A percentile compares a stretch with the other conserved stretches of the same genome.
phyloP scores from a whole-genome alignment of 441 rosid genomes.

The Gossypium schwendimanii region DNA sequence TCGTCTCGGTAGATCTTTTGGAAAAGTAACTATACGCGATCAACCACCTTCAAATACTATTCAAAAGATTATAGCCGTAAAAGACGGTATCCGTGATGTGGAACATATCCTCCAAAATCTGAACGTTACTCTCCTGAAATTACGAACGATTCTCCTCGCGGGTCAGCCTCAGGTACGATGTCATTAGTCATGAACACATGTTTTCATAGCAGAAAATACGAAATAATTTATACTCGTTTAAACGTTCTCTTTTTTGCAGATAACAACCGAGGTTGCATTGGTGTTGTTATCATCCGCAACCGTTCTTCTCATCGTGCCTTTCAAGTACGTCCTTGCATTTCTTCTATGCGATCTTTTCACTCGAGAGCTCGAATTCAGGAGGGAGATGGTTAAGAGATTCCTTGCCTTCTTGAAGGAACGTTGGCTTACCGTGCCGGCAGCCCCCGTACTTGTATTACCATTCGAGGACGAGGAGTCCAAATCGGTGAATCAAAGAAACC shows the following conservation, averaged over 20 bases:
- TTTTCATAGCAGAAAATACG: not conserved
- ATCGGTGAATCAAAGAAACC: slow-evolving; percentile 27
- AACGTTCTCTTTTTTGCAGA: slow-evolving; percentile 30
- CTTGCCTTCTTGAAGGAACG: slow-evolving; percentile 56
- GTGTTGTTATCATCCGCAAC: slow-evolving; percentile 52
- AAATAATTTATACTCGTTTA: slow-evolving; percentile 4
- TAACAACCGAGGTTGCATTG: slow-evolving; percentile 75
- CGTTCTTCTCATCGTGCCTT: slow-evolving; percentile 58
- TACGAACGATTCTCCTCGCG: slow-evolving; percentile 68
- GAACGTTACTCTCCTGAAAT: slow-evolving; percentile 69
- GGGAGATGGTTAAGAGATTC: slow-evolving; percentile 66
- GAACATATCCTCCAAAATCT: slow-evolving; percentile 79
- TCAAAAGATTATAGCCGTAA: slow-evolving; percentile 82
- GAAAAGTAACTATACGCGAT: slow-evolving; percentile 77
- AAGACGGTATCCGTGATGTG: slow-evolving; percentile 81
- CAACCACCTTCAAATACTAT: slow-evolving; percentile 97
- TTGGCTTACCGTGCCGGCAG: slow-evolving; percentile 80
- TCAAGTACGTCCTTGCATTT: slow-evolving; percentile 72
- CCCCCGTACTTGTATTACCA: slow-evolving; percentile 77
- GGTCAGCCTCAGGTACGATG: slow-evolving; percentile 87
- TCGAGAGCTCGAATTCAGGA: slow-evolving; percentile 77
- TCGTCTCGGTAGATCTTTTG: slow-evolving; percentile 83
- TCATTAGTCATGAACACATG: not conserved
- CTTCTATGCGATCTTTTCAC: slow-evolving; percentile 72
- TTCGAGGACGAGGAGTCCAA: slow-evolving; percentile 43